Conservation (phyloP, 78 protist genomes). For the Dictyostelium purpureum region DNA sequence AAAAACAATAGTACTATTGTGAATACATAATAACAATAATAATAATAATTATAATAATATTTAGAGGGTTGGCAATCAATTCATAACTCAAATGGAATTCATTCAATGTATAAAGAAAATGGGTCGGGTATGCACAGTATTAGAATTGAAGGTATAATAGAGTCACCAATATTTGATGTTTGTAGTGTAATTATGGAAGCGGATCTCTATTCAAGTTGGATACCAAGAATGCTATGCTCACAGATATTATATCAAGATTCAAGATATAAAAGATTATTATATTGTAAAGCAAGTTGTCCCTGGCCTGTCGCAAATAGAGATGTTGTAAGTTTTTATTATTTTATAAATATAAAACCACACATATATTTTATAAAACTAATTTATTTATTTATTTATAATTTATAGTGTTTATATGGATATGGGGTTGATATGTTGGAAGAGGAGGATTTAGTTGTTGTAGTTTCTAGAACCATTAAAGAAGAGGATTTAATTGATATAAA, state of each 20-base stretch:
- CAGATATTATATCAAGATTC: not conserved
- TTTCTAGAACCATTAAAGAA: constrained; percentile 28
- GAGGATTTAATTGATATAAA: constrained; percentile 22
- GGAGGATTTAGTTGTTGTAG: constrained; percentile 19
- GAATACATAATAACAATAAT: not conserved
- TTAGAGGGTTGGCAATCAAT: constrained; percentile 55
- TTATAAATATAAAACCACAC: not conserved
- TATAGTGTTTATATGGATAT: constrained; percentile 38
- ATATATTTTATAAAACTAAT: not conserved
- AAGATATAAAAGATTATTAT: constrained; percentile 23
- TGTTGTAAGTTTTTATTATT: not conserved
- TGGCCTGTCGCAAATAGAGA: constrained; percentile 67
- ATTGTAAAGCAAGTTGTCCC: constrained; percentile 28
- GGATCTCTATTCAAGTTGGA: constrained; percentile 47
- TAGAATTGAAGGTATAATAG: constrained; percentile 60
- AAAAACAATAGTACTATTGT: too few relatives aligned
- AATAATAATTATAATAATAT: not conserved
- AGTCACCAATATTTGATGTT: constrained; percentile 37
- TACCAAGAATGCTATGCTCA: constrained; percentile 27
- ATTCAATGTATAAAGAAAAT: constrained; percentile 51
- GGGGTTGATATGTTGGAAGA: constrained; percentile 72
- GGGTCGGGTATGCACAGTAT: constrained; percentile 60
- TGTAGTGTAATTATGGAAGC: constrained; percentile 37
- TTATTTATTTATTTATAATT: not conserved
- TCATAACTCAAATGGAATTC: constrained; percentile 35